Evolutionary conservation across 1,284 basidiomycete species (phyloP).

Genomic region (Leccinum insolens): DNA sequence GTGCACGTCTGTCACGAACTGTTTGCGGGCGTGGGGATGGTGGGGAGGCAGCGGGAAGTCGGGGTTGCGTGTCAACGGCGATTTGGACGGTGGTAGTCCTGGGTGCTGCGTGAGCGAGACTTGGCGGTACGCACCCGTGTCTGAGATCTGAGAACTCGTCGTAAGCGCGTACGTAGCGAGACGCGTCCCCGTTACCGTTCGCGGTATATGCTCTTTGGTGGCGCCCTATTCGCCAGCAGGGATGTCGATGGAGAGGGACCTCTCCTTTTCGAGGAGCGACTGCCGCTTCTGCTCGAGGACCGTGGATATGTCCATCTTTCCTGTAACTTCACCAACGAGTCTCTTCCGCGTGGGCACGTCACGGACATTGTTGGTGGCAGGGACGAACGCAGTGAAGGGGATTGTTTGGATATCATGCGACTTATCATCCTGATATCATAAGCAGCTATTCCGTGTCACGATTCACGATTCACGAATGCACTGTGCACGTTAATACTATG

Average conservation of each 20-base stretch:
- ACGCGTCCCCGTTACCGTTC: slow-evolving; percentile 6
- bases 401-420: too few relatives aligned
- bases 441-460: too few relatives aligned
- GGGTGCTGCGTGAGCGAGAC: slow-evolving; percentile 11
- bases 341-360: slow-evolving; percentile 30
- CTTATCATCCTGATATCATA: too few relatives aligned
- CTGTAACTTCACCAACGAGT: slow-evolving; percentile 31
- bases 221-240: slow-evolving; percentile 41
- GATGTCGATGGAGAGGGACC: slow-evolving; percentile 58
- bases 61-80: slow-evolving; percentile 54
- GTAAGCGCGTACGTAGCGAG: slow-evolving; percentile 35
- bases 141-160: slow-evolving; percentile 31
- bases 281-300: slow-evolving; percentile 34
- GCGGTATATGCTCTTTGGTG: neutral
- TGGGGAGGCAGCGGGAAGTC: slow-evolving; percentile 55
- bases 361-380: slow-evolving; percentile 20
- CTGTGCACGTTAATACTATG: too few relatives aligned
- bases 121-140: slow-evolving; percentile 18
- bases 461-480: too few relatives aligned
- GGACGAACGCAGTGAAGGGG: slow-evolving; percentile 18
- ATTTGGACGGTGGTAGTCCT: slow-evolving; percentile 23
- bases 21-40: slow-evolving; percentile 79
- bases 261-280: slow-evolving; percentile 46
- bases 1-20: slow-evolving; percentile 63
- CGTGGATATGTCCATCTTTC: slow-evolving; percentile 26